These are phyloP conservation scores for Brassica balearica DNA, from an alignment of 441 rosid species.

Conservation along the genomic window DNA sequence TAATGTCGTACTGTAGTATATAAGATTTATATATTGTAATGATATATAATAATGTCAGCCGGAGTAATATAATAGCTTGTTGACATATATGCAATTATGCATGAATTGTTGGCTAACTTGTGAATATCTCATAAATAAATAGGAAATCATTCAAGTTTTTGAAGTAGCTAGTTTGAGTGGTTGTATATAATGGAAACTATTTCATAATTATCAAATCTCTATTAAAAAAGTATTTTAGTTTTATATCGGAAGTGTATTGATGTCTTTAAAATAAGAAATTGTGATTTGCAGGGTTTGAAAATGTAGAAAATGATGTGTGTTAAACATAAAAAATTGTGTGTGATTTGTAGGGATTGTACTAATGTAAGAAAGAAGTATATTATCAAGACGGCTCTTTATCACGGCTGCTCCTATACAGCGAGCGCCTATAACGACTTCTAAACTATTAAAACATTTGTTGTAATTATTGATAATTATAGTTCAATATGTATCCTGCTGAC, in stretches of 20 bases:
- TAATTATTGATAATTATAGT: not conserved
- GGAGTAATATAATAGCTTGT: conserved; percentile 27
- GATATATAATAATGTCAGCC: conserved; percentile 20
- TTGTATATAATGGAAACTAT: not conserved
- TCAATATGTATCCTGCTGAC: not conserved
- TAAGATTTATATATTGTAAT: conserved; percentile 2
- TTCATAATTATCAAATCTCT: not conserved
- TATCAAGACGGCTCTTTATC: conserved; percentile 3
- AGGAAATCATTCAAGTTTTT: not conserved
- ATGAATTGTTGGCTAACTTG: conserved; percentile 21
- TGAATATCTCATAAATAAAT: not conserved
- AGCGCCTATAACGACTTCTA: conserved; percentile 1
- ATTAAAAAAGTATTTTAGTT: not conserved
- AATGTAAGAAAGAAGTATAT: not conserved
- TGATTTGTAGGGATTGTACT: not conserved
- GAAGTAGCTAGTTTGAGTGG: conserved; percentile 23
- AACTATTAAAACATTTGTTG: not conserved
- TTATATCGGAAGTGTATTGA: not conserved
- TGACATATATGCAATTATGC: conserved; percentile 19
- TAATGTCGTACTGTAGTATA: conserved; percentile 27
- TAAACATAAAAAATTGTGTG: not conserved
- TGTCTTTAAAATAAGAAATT: not conserved
- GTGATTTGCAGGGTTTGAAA: not conserved
- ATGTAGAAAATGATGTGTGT: not conserved
- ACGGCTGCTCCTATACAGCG: not conserved